Base-by-base conservation (phyloP, 129 eudicot genomes). In the Erigeron canadensis region DNA sequence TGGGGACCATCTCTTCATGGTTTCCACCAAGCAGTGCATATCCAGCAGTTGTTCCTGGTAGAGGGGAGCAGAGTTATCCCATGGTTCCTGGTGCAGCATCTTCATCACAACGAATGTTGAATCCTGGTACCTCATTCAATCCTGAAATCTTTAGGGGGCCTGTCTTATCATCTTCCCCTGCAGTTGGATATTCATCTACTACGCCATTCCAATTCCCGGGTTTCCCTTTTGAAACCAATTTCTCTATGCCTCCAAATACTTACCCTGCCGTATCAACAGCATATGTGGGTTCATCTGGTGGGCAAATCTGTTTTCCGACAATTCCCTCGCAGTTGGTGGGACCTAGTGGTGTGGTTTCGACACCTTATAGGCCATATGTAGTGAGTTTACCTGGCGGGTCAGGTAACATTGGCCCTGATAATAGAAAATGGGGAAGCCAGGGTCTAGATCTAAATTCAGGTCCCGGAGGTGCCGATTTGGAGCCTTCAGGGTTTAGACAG, bases 401-500 rank as follows among this genome's bases (percentile, higher is more conserved):
- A 44, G 72, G 65, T 77, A 82, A 57, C 63, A 67, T 71, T 39
- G 85, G 63, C 7, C 51, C 75, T 51, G 98, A 93, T 18, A 75
- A 18, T 77, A 81, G 84, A 46, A 87, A 79, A 68, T 93, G 88
- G 92, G 81, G 81, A 28, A 81, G 75, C 70, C 98, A 86, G 67
- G 95, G 88, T 66, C 78, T 93, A 54, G 98, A 93, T 70, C 81
- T 93, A 3, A 93, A 93, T 75, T 70, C 98, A 38, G 96, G 98
- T 12, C 95, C 95, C 12, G 94, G 82, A 51, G 65, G 62, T 43
- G 79, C 62, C 18, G 62, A 87, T 59, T 77, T 70, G 62, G 67
- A 81, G 61, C 74, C 85, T 54, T 59, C 76, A 0, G 67, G 75
- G 8, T 65, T 86, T 12, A 86, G 91, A 55, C 93, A 83, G 78